Base-by-base conservation (phyloP, 805 yeast species). In the Blastobotrys chiropterorum region DNA sequence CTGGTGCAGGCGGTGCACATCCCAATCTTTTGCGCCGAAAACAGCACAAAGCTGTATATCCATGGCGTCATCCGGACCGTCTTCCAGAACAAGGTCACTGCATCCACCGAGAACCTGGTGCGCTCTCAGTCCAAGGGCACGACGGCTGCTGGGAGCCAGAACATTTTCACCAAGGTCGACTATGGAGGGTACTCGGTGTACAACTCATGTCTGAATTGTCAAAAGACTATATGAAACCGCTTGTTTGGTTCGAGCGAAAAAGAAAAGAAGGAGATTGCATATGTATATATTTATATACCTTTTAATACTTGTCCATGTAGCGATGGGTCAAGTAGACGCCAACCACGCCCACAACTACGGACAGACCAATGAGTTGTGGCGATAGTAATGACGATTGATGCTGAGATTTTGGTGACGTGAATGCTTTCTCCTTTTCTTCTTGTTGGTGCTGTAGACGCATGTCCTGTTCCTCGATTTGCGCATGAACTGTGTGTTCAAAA, bases 1-100 rank as follows among this genome's bases (percentile, higher is more conserved):
- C 52, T 67, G 19, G 48, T 61, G 39, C 62, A 64, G 48, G 70
- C 69, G 3, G 56, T 61, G 7, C 71, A 67, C 47, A 30, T 67
- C 17, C 68, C 61, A 44, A 55, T 66, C 3, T 61, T 51, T 16
- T 57, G 66, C 26, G 59, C 65, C 3, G 42, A 17, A 14, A 43
- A 55, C 22, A 38, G 43, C 15, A 56, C 57, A n/a, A 55, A 52
- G 39, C 54, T 53, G 44, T 66, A 65, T 47, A 42, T 66, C 3
- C 56, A 59, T 47, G 64, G 65, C 4, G 56, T 57, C 11, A 34
- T 67, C 22, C 53, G 69, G 21, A 50, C 67, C 8, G 68, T 64
- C 17, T 67, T 67, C 50, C 65, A 64, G 47, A 65, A 60, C 49
- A n/a, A 59, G 19, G 30, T 46, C 17, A 26, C 34, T 26, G 34